Conservation (phyloP, 176 grass and related monocot species). For the Tillandsia fasciculata region DNA sequence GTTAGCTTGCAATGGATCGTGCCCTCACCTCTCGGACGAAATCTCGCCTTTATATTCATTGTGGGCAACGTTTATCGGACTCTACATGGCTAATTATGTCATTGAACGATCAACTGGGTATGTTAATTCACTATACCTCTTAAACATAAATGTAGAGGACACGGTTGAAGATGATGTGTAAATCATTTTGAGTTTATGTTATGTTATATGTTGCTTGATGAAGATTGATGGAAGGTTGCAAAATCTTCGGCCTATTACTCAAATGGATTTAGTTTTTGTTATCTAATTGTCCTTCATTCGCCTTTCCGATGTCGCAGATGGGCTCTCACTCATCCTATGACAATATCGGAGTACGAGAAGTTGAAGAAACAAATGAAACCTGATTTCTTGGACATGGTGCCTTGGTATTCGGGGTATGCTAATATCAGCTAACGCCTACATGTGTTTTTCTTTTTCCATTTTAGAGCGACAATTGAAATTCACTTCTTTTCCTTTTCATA, state of each 20-base stretch:
- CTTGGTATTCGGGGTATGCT: slow-evolving; percentile 97
- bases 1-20: slow-evolving; percentile 69
- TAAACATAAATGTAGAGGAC: background rate
- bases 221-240: background rate
- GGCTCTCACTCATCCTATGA: slow-evolving; percentile 78
- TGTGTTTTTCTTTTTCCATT: slow-evolving; percentile 25
- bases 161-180: background rate
- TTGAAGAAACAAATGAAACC: slow-evolving; percentile 92
- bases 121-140: slow-evolving; percentile 16
- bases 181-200: background rate
- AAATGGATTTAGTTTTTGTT: too few species aligned
- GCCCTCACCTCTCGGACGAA: slow-evolving; percentile 39
- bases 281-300: background rate
- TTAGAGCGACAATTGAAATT: slow-evolving; percentile 8
- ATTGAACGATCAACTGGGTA: slow-evolving; percentile 96
- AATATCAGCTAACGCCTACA: slow-evolving; percentile 1
- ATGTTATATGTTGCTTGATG: background rate
- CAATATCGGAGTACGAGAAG: slow-evolving; percentile 84
- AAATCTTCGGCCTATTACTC: slow-evolving; percentile 5
- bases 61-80: slow-evolving; percentile 94
- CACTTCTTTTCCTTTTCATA: slow-evolving; percentile 12
- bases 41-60: slow-evolving; percentile 90
- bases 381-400: slow-evolving; percentile 99
- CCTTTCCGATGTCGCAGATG: slow-evolving; percentile 33
- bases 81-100: slow-evolving; percentile 96